These are phyloP conservation scores for Aspergillus sp. DNA, from an alignment of 2,329 filamentous ascomycete genomes.

Conservation along the genomic window DNA sequence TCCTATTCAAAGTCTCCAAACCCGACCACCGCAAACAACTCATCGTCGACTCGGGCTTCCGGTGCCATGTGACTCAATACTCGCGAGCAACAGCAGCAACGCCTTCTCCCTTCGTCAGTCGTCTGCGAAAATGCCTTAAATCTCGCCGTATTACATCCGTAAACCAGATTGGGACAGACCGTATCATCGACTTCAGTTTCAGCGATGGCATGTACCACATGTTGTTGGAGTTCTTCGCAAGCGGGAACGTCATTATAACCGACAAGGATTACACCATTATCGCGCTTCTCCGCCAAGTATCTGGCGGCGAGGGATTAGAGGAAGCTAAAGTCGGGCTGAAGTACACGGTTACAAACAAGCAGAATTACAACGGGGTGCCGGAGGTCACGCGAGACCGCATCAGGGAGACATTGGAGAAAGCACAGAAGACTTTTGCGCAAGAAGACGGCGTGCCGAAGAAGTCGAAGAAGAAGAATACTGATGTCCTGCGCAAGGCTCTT, in stretches of 20 bases:
- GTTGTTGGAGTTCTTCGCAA: constrained; percentile 94
- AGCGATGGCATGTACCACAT: constrained; percentile 86
- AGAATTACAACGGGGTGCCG: constrained; percentile 78
- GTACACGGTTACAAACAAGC: constrained; percentile 78
- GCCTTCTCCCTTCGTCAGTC: constrained; percentile 81
- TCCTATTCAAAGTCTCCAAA: constrained; percentile 92
- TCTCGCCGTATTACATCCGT: constrained; percentile 80
- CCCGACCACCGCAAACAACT: constrained; percentile 86
- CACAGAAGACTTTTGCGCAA: constrained; percentile 46
- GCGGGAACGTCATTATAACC: constrained; percentile 91
- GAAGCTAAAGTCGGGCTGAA: constrained; percentile 72
- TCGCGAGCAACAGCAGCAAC: constrained; percentile 79
- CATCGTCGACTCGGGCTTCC: constrained; percentile 91
- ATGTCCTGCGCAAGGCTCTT: constrained; percentile 75
- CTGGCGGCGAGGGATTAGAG: constrained; percentile 80
- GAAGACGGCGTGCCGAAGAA: constrained; percentile 56
- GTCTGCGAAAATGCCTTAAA: constrained; percentile 83
- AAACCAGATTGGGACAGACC: constrained; percentile 84
- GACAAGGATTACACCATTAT: constrained; percentile 81
- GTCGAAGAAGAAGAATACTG: constrained; percentile 71
- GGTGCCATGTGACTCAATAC: constrained; percentile 91
- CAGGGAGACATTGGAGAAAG: constrained; percentile 65
- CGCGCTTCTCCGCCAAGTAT: constrained; percentile 74
- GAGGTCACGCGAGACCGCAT: constrained; percentile 72
- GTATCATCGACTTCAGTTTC: constrained; percentile 89